Percentiles rank a stretch among this genome's conserved stretches.
Evolutionary conservation across 208 protist species (phyloP).

Genomic region (Acanthamoeba lenticulata): DNA sequence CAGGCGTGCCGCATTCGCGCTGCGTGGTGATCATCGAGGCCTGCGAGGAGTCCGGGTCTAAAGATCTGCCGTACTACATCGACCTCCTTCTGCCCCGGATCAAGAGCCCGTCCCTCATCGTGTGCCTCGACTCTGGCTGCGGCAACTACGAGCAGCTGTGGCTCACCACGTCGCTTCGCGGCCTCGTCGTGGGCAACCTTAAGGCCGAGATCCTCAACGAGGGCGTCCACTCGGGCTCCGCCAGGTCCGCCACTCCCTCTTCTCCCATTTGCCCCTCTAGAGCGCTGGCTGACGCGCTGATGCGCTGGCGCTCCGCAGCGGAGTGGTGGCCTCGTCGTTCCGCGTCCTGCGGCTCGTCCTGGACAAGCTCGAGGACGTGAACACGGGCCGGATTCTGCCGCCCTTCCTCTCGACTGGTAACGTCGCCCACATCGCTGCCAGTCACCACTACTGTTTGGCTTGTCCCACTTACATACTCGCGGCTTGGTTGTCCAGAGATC

Average conservation of each 20-base stretch:
- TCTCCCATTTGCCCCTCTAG: constrained; percentile 85
- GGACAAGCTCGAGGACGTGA: constrained; percentile 92
- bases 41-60: constrained; percentile 73
- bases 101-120: constrained; percentile 84
- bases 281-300: constrained; percentile 83
- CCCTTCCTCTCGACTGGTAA: constrained; percentile 85
- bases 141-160: constrained; percentile 95
- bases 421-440: background rate
- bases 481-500: constrained; percentile 90
- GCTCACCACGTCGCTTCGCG: constrained; percentile 87
- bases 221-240: constrained; percentile 60
- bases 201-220: constrained; percentile 56
- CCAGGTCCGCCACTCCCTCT: background rate
- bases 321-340: constrained; percentile 95
- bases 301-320: constrained; percentile 88
- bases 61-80: constrained; percentile 79
- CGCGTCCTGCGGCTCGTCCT: constrained; percentile 92
- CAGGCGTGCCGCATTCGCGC: constrained; percentile 72
- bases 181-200: constrained; percentile 25
- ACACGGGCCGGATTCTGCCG: constrained; percentile 92
- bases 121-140: constrained; percentile 95
- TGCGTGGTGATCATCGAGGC: constrained; percentile 79
- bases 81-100: constrained; percentile 63
- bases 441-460: too few relatives aligned
- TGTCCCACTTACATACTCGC: constrained; percentile 41